Base-by-base conservation (phyloP, 306 rosid genomes). In the Corylus americana region DNA sequence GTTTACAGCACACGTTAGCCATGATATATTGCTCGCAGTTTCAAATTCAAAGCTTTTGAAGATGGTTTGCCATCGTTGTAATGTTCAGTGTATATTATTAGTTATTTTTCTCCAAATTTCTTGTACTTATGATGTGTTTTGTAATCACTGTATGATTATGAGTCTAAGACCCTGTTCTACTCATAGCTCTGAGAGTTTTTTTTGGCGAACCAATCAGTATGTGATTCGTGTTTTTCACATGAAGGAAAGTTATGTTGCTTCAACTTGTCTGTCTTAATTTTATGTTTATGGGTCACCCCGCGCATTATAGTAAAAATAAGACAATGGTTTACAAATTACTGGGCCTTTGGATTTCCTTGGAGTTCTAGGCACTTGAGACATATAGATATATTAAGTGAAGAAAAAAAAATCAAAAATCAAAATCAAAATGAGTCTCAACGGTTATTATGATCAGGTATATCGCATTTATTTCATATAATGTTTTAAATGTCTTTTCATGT, bases 41-140 rank as follows among this genome's bases (percentile, higher is more conserved):
- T 78, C 73, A 48, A 58, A 25, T 66, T 78, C 11, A 35, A 44
- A 73, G 76, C 67, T 76, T 61, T 75, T 55, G 80, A 77, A 73
- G 70, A 69, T 69, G 48, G 49, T 9, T n/a, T 37, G 18, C 51
- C 27, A 18, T 75, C 55, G 51, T 63, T 80, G 76, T 80, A 57
- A 7, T 16, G 82, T 63, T 53, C 53, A 42, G 14, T 55, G 81
- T 42, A 71, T 13, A 62, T 75, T 63, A 31, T 9, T 75, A 16
- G 71, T 42, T 42, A 35, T 45, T 48, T 9, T 66, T 74, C 63
- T 58, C 31, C 61, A 42, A 11, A 55, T 74, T 42, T 72, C 47
- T 29, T 79, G 57, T 74, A 25, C 70, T 68, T 14, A 1, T 29
- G 66, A 25, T 57, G 48, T 22, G n/a, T 14, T 64, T 64, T 47